Conservation (phyloP, 225 moss, liverwort and hornwort genomes). For the Thuidium tamariscinum region DNA sequence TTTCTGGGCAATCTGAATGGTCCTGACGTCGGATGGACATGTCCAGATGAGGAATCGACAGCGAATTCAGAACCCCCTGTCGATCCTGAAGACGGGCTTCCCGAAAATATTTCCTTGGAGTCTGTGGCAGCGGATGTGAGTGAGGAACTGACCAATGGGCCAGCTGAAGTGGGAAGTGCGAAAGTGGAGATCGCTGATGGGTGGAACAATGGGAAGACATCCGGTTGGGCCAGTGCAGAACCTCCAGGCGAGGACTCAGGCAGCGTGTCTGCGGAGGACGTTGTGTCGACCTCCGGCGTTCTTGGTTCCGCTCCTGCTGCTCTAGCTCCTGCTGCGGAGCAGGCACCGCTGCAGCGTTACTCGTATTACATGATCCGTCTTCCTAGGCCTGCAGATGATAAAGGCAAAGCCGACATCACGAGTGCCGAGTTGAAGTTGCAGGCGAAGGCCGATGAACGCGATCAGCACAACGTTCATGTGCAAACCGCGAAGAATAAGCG, state of each 20-base stretch:
- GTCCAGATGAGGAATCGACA: background rate
- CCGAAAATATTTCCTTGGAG: background rate
- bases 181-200: background rate
- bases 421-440: background rate
- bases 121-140: background rate
- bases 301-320: background rate
- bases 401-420: background rate
- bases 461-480: background rate
- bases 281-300: background rate
- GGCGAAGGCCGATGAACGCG: background rate
- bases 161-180: background rate
- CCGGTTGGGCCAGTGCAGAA: background rate
- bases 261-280: background rate
- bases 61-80: background rate
- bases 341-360: background rate
- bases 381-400: background rate
- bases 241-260: background rate
- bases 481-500: slow-evolving; percentile 35
- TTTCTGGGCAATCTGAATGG: background rate
- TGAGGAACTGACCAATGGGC: background rate
- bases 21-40: background rate
- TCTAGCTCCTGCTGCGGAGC: background rate
- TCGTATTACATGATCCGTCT: background rate
- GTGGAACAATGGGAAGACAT: background rate
- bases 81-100: background rate